These are phyloP conservation scores for Brassica incana DNA, from an alignment of 345 rosid species.

Conservation along the genomic window DNA sequence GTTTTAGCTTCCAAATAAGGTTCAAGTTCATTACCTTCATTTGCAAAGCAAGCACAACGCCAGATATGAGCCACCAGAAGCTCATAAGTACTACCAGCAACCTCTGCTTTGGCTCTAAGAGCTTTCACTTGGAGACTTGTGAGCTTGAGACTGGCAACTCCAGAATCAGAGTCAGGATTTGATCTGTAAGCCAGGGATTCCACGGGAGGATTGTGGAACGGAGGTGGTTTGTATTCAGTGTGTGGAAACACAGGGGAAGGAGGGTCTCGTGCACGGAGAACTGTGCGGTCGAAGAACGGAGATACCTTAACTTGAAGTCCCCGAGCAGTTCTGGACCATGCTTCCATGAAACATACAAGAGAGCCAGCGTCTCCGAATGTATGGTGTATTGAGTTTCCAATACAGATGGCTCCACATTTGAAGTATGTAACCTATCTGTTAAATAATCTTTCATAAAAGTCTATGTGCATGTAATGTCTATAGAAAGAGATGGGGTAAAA, in stretches of 20 bases:
- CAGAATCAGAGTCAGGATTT: conserved; percentile 29
- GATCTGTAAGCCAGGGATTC: conserved; percentile 20
- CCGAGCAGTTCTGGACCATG: conserved; percentile 35
- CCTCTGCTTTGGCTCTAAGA: conserved; percentile 31
- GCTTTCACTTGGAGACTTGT: conserved; percentile 39
- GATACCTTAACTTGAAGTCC: conserved; percentile 21
- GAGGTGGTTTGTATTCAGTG: conserved; percentile 44
- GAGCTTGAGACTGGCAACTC: conserved; percentile 29
- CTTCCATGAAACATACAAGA: conserved; percentile 12
- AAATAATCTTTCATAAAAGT: neutral
- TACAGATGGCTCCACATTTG: conserved; percentile 41
- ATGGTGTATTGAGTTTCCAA: conserved; percentile 38
- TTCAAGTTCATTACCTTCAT: conserved; percentile 29
- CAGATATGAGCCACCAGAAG: conserved; percentile 43
- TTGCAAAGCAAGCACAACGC: conserved; percentile 44
- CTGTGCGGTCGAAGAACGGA: conserved; percentile 41
- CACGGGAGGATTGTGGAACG: conserved; percentile 28
- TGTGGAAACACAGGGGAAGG: conserved; percentile 42
- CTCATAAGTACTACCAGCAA: conserved; percentile 28
- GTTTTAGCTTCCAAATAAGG: neutral
- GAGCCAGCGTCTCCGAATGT: conserved; percentile 35
- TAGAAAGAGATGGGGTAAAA: neutral
- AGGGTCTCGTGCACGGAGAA: conserved; percentile 39
- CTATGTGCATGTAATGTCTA: neutral
- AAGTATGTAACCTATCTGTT: conserved; percentile 34